Evolutionary conservation across 352 stramenopile species (phyloP), one percentile per base, ranked within the genome.

Genomic region (Hyaloperonospora brassicae): DNA sequence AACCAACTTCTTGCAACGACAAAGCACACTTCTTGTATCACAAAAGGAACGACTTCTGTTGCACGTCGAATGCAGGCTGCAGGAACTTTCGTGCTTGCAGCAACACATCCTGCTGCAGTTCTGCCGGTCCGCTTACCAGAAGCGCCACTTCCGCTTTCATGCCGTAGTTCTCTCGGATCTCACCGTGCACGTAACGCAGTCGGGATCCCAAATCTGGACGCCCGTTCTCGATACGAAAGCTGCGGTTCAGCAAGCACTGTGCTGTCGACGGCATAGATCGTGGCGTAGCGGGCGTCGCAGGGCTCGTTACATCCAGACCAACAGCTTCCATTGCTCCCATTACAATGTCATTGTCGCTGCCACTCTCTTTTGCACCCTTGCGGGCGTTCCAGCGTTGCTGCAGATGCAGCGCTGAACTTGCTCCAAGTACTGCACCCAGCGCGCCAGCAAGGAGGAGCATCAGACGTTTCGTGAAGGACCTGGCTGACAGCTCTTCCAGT

Each of bases 121-220:
- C 58, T 42, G 59, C 36, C 2, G 73, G 73, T 1, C 73, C 73
- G 55, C 73, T 78, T 31, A 84, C 66, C 11, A 77, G 69, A 25
- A 84, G 38, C 10, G 54, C 62, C 23, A 80, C 69, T 24, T 71
- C 47, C 11, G 73, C 71, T 35, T 59, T 57, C 57, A 66, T 53
- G 5, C 73, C 73, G 34, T 70, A 84, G 44, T 71, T 70, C 49
- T 84, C 68, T 12, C 68, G 66, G 47, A 84, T 76, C 44, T 84
- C 71, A 47, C 58, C 57, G 42, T 81, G 71, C 27, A 78, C 61
- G 6, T 58, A 47, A 36, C 48, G 51, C 35, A 84, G 41, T 24
- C 62, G 50, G 12, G 60, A 56, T 25, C 40, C 35, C 17, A 81
- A 60, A 10, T 84, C 68, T 11, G 73, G 73, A 21, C 73, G 70